These are phyloP conservation scores for Aspergillus felis DNA, from an alignment of 2,329 filamentous ascomycete species.

Conservation along the genomic window DNA sequence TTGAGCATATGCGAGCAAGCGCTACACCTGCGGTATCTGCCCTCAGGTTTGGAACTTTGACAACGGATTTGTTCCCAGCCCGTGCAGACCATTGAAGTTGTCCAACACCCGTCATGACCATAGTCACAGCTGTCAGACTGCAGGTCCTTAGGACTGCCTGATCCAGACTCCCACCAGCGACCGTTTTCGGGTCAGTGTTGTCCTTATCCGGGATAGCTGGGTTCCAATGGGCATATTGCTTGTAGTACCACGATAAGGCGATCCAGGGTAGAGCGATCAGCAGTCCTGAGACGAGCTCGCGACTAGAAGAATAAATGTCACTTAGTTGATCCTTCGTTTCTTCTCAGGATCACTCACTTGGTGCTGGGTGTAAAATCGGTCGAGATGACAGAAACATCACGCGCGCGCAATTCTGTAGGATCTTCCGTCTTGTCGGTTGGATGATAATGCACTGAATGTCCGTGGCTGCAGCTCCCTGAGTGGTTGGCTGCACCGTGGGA, in stretches of 20 bases:
- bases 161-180: slow-evolving; percentile 13
- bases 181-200: slow-evolving; percentile 2
- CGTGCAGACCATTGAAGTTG: slow-evolving; percentile 17
- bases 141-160: slow-evolving; percentile 20
- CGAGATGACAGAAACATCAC: not conserved
- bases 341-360: slow-evolving; percentile 10
- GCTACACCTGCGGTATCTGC: slow-evolving; percentile 15
- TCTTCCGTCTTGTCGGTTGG: not conserved
- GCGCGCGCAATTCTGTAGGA: not conserved
- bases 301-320: slow-evolving; percentile 21
- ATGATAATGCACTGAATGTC: not conserved
- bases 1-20: slow-evolving; percentile 34
- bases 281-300: slow-evolving; percentile 49
- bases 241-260: slow-evolving; percentile 34
- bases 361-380: slow-evolving; percentile 4
- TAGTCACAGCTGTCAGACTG: slow-evolving; percentile 27
- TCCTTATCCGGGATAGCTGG: slow-evolving; percentile 5
- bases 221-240: slow-evolving; percentile 19
- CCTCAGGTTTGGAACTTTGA: slow-evolving; percentile 18
- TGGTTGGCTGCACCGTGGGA: slow-evolving; percentile 24
- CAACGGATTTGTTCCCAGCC: slow-evolving; percentile 1
- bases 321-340: not conserved
- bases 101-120: slow-evolving; percentile 29
- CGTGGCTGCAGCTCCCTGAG: not conserved
- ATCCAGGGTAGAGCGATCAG: slow-evolving; percentile 39